Base-by-base conservation (phyloP, 2,329 filamentous ascomycete species). In the Cytospora piceicola region DNA sequence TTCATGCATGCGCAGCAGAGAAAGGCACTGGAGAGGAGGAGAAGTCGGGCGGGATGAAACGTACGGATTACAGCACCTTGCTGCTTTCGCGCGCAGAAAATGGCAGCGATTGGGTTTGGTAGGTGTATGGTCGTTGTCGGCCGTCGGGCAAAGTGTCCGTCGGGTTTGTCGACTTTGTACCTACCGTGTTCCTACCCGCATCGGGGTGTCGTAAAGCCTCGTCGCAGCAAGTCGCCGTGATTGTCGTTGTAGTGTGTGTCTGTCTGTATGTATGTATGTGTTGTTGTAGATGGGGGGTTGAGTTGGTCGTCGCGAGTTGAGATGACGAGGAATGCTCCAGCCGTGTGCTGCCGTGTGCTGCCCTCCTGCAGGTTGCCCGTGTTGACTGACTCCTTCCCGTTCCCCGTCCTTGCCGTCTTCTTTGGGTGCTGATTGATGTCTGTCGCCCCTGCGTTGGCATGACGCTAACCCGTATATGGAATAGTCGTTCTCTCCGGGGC, bases 371-470 rank as follows among this genome's bases (percentile, higher is more conserved):
- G 53, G 27, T 36, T 30, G 54, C 60, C 61, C 61, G 39, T 63
- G 61, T 57, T 63, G 53, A 63, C 61, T 63, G 53, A 63, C 61
- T 63, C 39, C 39, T 63, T 53, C 60, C 60, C 46, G 46, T 22
- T 49, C 22, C 46, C 46, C 46, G 46, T 49, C 46, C n/a, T 49
- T 49, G 46, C 46, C 39, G 22, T 24, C n/a, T 24, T 65, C 60
- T 63, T 63, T 56, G 60, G 60, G 42, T 57, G 1, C 54, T 54
- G 32, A 36, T 55, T 53, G 54, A 27, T 55, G 49, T 54, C 52
- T 39, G 69, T 68, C 69, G 34, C 34, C 34, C 70, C 68, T 64
- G 68, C 63, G 69, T 46, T 65, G 69, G 67, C 70, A 71, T 67
- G 39, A 58, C 58, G 55, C 71, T 72, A 72, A 52, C 2, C 70